Evolutionary conservation across 495 filamentous ascomycete genomes (phyloP), one percentile per base, ranked within the genome.

Genomic region (Choiromyces venosus): DNA sequence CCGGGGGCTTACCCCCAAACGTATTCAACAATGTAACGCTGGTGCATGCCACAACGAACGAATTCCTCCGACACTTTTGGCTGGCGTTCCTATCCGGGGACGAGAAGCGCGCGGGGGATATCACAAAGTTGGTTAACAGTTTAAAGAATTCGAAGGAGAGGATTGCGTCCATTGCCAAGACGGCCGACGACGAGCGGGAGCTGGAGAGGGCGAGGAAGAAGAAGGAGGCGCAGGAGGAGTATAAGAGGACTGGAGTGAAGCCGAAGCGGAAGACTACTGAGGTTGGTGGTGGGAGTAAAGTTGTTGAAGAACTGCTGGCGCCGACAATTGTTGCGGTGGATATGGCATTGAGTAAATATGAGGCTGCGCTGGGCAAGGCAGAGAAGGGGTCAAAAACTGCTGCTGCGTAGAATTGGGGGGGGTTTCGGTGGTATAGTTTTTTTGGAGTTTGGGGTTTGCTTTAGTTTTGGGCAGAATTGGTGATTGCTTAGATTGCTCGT

Each of bases 31-130:
- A 89, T 5, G 86, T 96, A 52, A 88, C 87, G 37, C 86, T 97
- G 35, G 96, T 93, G 25, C 93, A 98, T 80, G 93, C 93, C 56
- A 97, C 95, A 0, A 93, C 93, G 0, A 91, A 90, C 10, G 96
- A 98, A 76, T 98, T 98, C 79, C 84, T 99, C n/a, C 90, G 92
- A 75, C 94, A 98, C 80, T 99, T 97, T 85, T 98, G 94, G 94
- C 85, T 87, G 44, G 88, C 92, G 5, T 97, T 95, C 78, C 84
- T 94, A 10, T 97, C 93, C 0, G 93, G 92, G 2, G 91, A 95
- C 81, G 84, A 91, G 10, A 88, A 90, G 64, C 89, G 91, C n/a
- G 89, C 91, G 0, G 83, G 84, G 35, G 93, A 97, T 80, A 85
- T 96, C 0, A 86, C 87, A 3, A 91, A 90, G 44, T 84, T 97